Base-by-base conservation (phyloP, 2,329 filamentous ascomycete species). In the Zopfia rhizophila region DNA sequence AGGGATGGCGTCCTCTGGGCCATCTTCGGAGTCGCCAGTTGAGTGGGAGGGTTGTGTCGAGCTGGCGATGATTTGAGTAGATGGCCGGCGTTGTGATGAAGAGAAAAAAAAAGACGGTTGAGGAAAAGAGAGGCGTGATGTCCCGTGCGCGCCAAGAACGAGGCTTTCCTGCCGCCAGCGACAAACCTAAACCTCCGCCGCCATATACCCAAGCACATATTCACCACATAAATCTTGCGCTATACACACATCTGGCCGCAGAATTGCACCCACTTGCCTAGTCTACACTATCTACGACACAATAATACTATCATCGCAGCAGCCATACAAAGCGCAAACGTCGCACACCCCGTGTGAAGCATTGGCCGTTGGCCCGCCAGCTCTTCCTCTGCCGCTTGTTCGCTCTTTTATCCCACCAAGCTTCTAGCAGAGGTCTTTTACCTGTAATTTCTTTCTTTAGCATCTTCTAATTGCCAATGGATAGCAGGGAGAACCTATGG, bases 51-150 rank as follows among this genome's bases (percentile, higher is more conserved):
- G 58, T 49, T 54, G 65, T 56, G 62, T 79, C 78, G 72, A 80
- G 78, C 81, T 82, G 83, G 78, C 81, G 82, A 85, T 85, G 82
- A 87, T 88, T 88, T 88, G 85, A 88, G 81, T 85, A 80, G 80
- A 81, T 84, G 85, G 85, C 88, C 85, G 76, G 65, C 72, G 72
- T 73, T 74, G 64, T 68, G 64, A 43, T 52, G 42, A 53, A 52
- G 67, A 65, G 43, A 44, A 55, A 55, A 62, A 48, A 56, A 51
- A 48, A 23, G 38, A 21, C 29, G 52, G 38, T 28, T 27, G 48
- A 44, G 30, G 30, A 13, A 33, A 44, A 37, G 39, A 42, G 40
- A 48, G 39, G 16, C 8, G 16, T 30, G 4, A 16, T 19, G 33
- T 13, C 25, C 17, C n/a, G 41, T 38, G 16, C 21, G 39, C 24